Evolutionary conservation across 148 eudicot species (phyloP), one percentile per base, ranked within the genome.

Genomic region (Arbutus unedo): DNA sequence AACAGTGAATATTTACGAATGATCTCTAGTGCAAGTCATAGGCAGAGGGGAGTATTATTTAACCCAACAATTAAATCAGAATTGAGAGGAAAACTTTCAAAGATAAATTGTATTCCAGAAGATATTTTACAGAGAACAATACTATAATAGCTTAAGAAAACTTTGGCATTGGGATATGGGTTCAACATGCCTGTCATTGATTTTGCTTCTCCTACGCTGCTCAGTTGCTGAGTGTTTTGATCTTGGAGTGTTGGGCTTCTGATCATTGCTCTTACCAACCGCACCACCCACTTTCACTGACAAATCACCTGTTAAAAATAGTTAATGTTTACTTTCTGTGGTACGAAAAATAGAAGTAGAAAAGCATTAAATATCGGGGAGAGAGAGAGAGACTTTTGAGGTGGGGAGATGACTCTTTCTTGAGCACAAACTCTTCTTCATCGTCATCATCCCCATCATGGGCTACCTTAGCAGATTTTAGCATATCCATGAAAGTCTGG

Each of bases 141-240:
- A 54, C 1, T 23, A 7, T 55, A 77, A 77, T 55, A 16, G 25
- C 59, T 55, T 38, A 54, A 56, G 25, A 18, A 41, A 38, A 54
- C n/a, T 38, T 23, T 1, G 2, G 15, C 15, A 25, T 23, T 49
- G 75, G 75, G 15, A 13, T 77, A 53, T 45, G 77, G 77, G 16
- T 41, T 55, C 77, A 85, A 85, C 97, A 88, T 93, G 91, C 99
- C 99, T 94, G 92, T 96, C 99, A 87, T 96, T 96, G 80, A 96
- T 94, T 86, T 96, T 96, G 89, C 97, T 93, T 83, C 99, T 90
- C 86, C 99, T 89, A 47, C 98, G 95, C 79, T 96, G 99, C 89
- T 96, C 99, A 2, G 98, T 96, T 43, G 98, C 99, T 74, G 99
- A 94, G 87, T 96, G 99, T 78, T 96, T 96, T 44, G 99, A 96